Evolutionary conservation across 225 moss, liverwort and hornwort genomes (phyloP), one percentile per base, ranked within the genome.

Genomic region (Marchantia paleacea): DNA sequence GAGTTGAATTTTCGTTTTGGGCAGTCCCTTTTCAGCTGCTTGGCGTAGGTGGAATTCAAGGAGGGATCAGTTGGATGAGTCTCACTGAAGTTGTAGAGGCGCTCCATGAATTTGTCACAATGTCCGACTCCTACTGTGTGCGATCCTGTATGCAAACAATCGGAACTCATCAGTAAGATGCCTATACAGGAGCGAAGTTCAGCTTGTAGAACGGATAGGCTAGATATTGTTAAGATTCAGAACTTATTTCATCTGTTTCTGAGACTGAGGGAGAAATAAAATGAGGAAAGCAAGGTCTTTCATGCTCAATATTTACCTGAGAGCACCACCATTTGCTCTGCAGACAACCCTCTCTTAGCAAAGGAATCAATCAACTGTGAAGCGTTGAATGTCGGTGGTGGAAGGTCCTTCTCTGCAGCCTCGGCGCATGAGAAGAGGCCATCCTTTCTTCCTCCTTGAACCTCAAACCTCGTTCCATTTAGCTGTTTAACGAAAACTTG

Each of bases 391-490:
- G 26, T 67, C 25, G 67, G 67, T 15, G 67, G 30, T 15, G 67
- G 67, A 8, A 67, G 67, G 8, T 67, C 69, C 12, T 0, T 20
- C 15, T 69, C 69, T 31, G 69, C 30, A 31, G 31, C 31, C 0
- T 69, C 39, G 48, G 69, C 69, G 10, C 5, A n/a, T 2, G 69
- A 69, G 39, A 69, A 9, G 12, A 69, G 16, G 48, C 69, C 69
- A 18, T 69, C 69, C 18, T 69, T 69, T 48, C 69, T 69, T 69
- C 69, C 69, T 69, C 69, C 30, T 69, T 69, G 69, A 18, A 69
- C 31, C 31, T n/a, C 48, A 12, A 28, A 69, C 18, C 15, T 28
- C 25, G 69, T 31, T 3, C 69, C 69, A 69, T 69, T 31, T 12
- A 69, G 25, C 31, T 47, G 31, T 30, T 8, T 24, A 24, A 7